Base-by-base conservation (phyloP, 495 filamentous ascomycete genomes). In the Sphaerosporella brunnea region DNA sequence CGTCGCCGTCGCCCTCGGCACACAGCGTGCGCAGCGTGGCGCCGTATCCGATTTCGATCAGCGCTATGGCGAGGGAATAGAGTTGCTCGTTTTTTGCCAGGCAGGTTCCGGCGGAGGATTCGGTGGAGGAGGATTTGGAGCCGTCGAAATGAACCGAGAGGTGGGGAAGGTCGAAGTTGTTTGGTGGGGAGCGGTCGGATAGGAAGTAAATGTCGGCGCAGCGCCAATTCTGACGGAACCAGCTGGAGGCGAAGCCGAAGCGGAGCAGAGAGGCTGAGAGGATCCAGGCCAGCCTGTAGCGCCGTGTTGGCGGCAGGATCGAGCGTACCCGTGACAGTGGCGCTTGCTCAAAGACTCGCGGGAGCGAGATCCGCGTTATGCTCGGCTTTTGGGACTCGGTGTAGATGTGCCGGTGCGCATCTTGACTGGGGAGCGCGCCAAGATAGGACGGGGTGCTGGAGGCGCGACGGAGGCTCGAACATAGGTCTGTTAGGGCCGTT, bases 1-100 rank as follows among this genome's bases (percentile, higher is more conserved):
- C 15, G 23, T 48, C 42, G 16, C 16, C 28, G 15, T 25, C 44
- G 24, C 23, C 37, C 15, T 26, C 28, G 18, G 20, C 18, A 25
- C 32, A 25, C 19, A 51, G 36, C 9, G 45, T 45, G 28, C 30
- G 25, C 19, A 51, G 19, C 1, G 43, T 43, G 16, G 39, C 43
- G 7, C 42, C 49, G 39, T 32, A 51, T 34, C 30, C 49, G 23
- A 51, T 51, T 15, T 51, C 49, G 10, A 51, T 51, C 2, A 51
- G 21, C 16, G 43, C 36, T 3, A 51, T 18, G 4, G 49, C 40
- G 18, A 51, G 49, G 11, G 32, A 46, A 19, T 37, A 51, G n/a
- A 51, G 43, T 7, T 34, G 42, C 23, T 40, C 35, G 24, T 30
- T 40, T n/a, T 36, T 35, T 3, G 34, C 49, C 15, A 47, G 23